A percentile compares a stretch with the other conserved stretches of the same genome.
phyloP scores from a whole-genome alignment of 176 grass and related monocot species.

The Hordeum vulgare region MorexV3_pseudomolecules_assembly NC_058524.1:103958788-103959287 shows the following conservation, averaged over 20 bases:
- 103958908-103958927: neutral
- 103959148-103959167: no score
- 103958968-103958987: neutral
- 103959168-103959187: neutral
- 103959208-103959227: conserved; percentile 7
- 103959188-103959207: neutral
- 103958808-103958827: neutral
- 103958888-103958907: neutral
- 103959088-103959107: neutral
- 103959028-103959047: neutral
- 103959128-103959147: neutral
- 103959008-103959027: neutral
- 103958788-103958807: neutral
- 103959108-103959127: neutral
- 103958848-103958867: neutral
- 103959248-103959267: neutral
- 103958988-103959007: neutral
- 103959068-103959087: neutral
- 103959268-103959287: neutral
- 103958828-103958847: neutral
- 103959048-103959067: neutral
- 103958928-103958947: neutral
- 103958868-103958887: neutral
- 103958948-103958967: neutral
- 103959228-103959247: neutral